These are phyloP conservation scores for Tylopilus intermedius DNA, from an alignment of 768 basidiomycete genomes.

Conservation along the genomic window DNA sequence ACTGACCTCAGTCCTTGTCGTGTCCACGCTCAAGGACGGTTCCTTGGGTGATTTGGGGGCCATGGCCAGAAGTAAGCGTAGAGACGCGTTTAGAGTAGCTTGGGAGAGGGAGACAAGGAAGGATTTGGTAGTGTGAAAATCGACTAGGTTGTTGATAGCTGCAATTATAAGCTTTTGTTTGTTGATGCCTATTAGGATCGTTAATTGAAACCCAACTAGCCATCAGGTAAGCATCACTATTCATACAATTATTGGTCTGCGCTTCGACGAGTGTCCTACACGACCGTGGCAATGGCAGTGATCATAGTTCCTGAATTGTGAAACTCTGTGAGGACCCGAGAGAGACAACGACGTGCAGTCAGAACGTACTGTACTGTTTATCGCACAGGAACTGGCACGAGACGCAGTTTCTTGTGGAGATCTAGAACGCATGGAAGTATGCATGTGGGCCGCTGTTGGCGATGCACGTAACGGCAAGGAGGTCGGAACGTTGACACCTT, in stretches of 20 bases:
- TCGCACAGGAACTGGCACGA: not conserved
- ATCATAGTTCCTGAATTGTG: slow-evolving; percentile 8
- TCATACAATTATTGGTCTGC: slow-evolving; percentile 15
- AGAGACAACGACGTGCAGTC: not conserved
- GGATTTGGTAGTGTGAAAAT: slow-evolving; percentile 38
- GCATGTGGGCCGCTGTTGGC: not conserved
- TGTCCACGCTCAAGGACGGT: slow-evolving; percentile 22
- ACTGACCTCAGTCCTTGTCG: slow-evolving; percentile 29
- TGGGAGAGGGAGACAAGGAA: slow-evolving; percentile 32
- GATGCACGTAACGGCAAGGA: slow-evolving; percentile 2
- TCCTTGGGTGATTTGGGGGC: slow-evolving; percentile 25
- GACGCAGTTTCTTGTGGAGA: not conserved
- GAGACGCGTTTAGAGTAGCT: slow-evolving; percentile 26
- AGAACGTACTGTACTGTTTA: slow-evolving; percentile 3
- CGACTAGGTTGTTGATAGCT: slow-evolving; percentile 35
- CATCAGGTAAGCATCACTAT: slow-evolving; percentile 31
- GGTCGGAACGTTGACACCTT: not conserved
- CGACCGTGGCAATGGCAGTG: slow-evolving; percentile 5
- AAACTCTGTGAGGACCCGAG: slow-evolving; percentile 1
- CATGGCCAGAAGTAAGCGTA: slow-evolving; percentile 17
- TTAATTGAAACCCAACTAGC: slow-evolving; percentile 36
- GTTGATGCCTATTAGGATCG: slow-evolving; percentile 35
- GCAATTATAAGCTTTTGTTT: slow-evolving; percentile 38
- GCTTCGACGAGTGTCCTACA: slow-evolving; percentile 5
- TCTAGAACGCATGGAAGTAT: not conserved